These are phyloP conservation scores for Lipomyces mesembrius DNA, from an alignment of 805 yeast genomes.

Conservation along the genomic window DNA sequence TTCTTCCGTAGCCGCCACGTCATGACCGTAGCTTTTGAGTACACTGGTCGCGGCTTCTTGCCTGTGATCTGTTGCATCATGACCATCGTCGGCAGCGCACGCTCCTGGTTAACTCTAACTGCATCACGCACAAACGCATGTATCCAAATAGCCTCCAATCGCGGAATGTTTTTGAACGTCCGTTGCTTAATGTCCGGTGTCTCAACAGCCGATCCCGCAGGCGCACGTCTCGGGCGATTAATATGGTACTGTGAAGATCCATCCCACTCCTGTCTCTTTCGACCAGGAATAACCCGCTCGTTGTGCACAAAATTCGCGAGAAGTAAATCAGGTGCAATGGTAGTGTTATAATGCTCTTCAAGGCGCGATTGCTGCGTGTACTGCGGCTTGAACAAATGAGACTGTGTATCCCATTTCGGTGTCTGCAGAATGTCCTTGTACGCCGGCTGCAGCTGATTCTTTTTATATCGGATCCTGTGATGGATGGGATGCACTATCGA, in stretches of 20 bases:
- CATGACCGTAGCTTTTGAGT: slow-evolving; percentile 77
- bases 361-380: slow-evolving; percentile 81
- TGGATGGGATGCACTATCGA: slow-evolving; percentile 90
- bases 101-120: slow-evolving; percentile 64
- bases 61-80: slow-evolving; percentile 96
- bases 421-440: slow-evolving; percentile 66
- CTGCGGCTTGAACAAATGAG: slow-evolving; percentile 76
- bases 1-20: slow-evolving; percentile 88
- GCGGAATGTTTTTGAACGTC: slow-evolving; percentile 72
- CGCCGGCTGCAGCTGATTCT: slow-evolving; percentile 73
- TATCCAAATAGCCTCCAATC: slow-evolving; percentile 65
- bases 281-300: slow-evolving; percentile 53
- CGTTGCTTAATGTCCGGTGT: slow-evolving; percentile 75
- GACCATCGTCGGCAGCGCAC: slow-evolving; percentile 73
- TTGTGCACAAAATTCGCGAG: slow-evolving; percentile 74
- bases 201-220: slow-evolving; percentile 73
- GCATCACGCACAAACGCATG: slow-evolving; percentile 80
- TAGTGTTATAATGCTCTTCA: slow-evolving; percentile 72
- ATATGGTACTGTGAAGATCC: slow-evolving; percentile 85
- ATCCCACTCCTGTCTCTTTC: slow-evolving; percentile 82
- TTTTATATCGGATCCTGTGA: slow-evolving; percentile 78
- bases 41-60: slow-evolving; percentile 72
- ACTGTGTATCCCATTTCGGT: slow-evolving; percentile 74
- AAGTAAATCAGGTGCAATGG: slow-evolving; percentile 75
- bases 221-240: slow-evolving; percentile 77